Percentiles rank a stretch among this genome's conserved stretches.
phyloP scores from a whole-genome alignment of 164 flowering plant species.

The Protea cynaroides region DNA sequence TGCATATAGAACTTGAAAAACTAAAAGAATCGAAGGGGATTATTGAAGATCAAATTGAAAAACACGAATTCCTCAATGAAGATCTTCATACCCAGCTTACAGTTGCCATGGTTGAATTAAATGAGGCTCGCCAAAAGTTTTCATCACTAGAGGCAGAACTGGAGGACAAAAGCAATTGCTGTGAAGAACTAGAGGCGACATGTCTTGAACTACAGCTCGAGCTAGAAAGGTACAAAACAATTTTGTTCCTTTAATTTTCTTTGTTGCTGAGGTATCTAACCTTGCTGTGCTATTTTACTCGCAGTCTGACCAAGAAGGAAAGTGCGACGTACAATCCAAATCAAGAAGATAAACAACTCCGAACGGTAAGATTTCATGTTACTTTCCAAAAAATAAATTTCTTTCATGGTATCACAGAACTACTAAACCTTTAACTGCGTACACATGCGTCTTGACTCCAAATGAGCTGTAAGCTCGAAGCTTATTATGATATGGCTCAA shows the following conservation, averaged over 20 bases:
- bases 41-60: slow-evolving; percentile 62
- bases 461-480: neutral
- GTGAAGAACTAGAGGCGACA: slow-evolving; percentile 68
- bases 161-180: slow-evolving; percentile 59
- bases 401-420: neutral
- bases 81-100: slow-evolving; percentile 74
- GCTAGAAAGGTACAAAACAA: slow-evolving; percentile 61
- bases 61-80: slow-evolving; percentile 53
- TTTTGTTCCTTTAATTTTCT: neutral
- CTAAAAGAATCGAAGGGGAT: slow-evolving; percentile 38
- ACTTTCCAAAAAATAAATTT: neutral
- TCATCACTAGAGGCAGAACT: slow-evolving; percentile 68
- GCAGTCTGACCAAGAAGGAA: slow-evolving; percentile 47
- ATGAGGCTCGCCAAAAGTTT: slow-evolving; percentile 51
- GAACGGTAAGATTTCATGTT: slow-evolving; percentile 38
- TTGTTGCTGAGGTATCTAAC: slow-evolving; percentile 1
- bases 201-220: slow-evolving; percentile 89
- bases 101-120: slow-evolving; percentile 47
- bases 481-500: no score
- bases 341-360: slow-evolving; percentile 35
- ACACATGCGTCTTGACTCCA: neutral
- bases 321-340: slow-evolving; percentile 14
- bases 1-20: slow-evolving; percentile 35
- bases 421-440: neutral
- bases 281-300: slow-evolving; percentile 1